These are phyloP conservation scores for Penicillium cosmopolitanum DNA, from an alignment of 495 filamentous ascomycete species.

Conservation along the genomic window DNA sequence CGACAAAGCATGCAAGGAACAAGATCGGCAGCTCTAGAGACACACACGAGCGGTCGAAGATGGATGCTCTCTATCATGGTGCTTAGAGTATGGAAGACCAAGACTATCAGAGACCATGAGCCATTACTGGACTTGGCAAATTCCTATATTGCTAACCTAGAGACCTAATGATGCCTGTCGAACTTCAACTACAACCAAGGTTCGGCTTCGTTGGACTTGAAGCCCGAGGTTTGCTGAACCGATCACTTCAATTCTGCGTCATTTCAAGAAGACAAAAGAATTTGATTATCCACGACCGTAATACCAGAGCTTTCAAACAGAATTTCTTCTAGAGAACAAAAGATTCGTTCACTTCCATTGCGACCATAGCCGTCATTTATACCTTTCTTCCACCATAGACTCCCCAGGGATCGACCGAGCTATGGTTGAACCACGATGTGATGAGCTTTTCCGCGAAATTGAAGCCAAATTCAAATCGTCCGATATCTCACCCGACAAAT, in stretches of 20 bases:
- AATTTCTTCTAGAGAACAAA: neutral
- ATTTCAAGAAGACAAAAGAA: neutral
- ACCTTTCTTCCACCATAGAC: neutral
- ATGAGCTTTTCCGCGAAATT: slow-evolving; percentile 18
- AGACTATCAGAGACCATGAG: too few relatives aligned
- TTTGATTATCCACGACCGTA: too few relatives aligned
- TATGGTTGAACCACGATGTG: slow-evolving; percentile 3
- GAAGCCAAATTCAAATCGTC: slow-evolving; percentile 20
- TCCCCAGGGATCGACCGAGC: slow-evolving; percentile 9
- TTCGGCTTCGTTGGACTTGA: neutral
- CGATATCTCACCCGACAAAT: slow-evolving; percentile 18
- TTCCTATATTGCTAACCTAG: too few relatives aligned
- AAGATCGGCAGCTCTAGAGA: neutral
- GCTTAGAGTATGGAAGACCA: too few relatives aligned
- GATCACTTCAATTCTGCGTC: slow-evolving; percentile 8
- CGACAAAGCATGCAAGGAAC: neutral
- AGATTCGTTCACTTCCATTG: neutral
- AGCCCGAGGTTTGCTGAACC: slow-evolving; percentile 3
- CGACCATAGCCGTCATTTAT: neutral
- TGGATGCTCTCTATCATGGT: too few relatives aligned
- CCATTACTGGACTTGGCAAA: too few relatives aligned
- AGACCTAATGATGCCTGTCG: too few relatives aligned
- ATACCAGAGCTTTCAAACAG: neutral
- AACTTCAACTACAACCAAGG: neutral
- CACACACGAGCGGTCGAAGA: too few relatives aligned